Evolutionary conservation across 2,329 filamentous ascomycete species (phyloP), one percentile per base, ranked within the genome.

Genomic region (Penicillium decumbens): DNA sequence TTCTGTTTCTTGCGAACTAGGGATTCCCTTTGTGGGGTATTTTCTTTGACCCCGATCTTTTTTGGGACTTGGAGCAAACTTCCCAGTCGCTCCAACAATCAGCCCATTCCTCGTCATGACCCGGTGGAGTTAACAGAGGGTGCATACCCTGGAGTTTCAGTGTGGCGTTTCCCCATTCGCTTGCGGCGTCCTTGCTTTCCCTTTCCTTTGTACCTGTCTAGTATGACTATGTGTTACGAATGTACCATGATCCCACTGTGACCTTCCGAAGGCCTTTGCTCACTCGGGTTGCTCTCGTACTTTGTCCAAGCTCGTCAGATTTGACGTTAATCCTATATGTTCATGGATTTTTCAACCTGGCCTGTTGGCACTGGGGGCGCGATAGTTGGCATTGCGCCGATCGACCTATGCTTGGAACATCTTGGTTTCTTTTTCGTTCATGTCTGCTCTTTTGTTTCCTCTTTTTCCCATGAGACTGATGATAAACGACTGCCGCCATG

Each of bases 191-290:
- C 15, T 37, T 40, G 24, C 40, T 27, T 35, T 50, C 39, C 12
- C 20, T 55, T 57, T 53, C 56, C 44, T 59, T 61, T 59, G 53
- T 60, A 50, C 46, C 37, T 54, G 35, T 33, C 49, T 58, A 54
- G 53, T 54, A 55, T 56, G 56, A 48, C 49, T 39, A 54, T 45
- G 49, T 62, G 55, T 47, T 43, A 47, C 33, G 47, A 54, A 55
- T 61, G 53, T 61, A 62, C 45, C 54, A 58, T 45, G 30, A 51
- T 56, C 29, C 29, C 50, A 29, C 39, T 45, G 42, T 44, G 43
- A 48, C 40, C 43, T 38, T 18, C 13, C 27, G 23, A 13, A 41
- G 33, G 43, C 43, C 32, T 41, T 39, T 30, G 25, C 28, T 15
- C 32, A 15, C 18, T 35, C 29, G 24, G 25, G 7, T 12, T 38